phyloP scores from a whole-genome alignment of 768 basidiomycete genomes.

The Hysterangium stoloniferum region DNA sequence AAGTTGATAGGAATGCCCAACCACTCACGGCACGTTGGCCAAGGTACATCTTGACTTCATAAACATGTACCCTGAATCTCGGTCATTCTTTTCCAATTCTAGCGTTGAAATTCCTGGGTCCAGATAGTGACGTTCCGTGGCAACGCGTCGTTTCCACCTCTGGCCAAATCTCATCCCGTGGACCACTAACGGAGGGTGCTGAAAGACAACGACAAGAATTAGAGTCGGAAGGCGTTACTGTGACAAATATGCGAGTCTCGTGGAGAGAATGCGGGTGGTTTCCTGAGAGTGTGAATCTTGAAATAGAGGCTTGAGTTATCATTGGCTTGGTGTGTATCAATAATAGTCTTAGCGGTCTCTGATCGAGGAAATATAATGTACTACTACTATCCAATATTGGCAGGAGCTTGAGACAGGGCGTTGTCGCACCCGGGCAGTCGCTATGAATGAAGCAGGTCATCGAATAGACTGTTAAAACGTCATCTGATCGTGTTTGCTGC shows the following conservation, averaged over 20 bases:
- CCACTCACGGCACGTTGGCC: constrained; percentile 75
- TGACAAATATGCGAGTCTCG: constrained; percentile 34
- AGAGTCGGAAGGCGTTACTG: constrained; percentile 77
- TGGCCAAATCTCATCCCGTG: constrained; percentile 73
- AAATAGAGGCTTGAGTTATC: constrained; percentile 38
- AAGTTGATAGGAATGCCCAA: constrained; percentile 74
- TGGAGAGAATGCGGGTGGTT: constrained; percentile 40
- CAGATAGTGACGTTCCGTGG: constrained; percentile 71
- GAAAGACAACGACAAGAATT: constrained; percentile 68
- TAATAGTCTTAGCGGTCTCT: no score
- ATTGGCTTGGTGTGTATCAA: not conserved
- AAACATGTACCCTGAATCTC: not conserved
- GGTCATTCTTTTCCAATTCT: not conserved
- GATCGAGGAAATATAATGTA: no score
- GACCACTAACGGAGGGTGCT: constrained; percentile 76
- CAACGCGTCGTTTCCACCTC: constrained; percentile 66
- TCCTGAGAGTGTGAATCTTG: constrained; percentile 18
- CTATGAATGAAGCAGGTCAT: no score
- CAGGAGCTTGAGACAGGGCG: no score
- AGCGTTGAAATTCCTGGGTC: constrained; percentile 69
- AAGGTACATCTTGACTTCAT: constrained; percentile 40
- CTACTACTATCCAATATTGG: no score
- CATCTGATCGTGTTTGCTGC: no score
- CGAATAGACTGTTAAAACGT: no score
- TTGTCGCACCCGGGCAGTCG: no score